Evolutionary conservation across 1,139 yeast species (phyloP), one percentile per base, ranked within the genome.

Genomic region (Taphrina betulina): DNA sequence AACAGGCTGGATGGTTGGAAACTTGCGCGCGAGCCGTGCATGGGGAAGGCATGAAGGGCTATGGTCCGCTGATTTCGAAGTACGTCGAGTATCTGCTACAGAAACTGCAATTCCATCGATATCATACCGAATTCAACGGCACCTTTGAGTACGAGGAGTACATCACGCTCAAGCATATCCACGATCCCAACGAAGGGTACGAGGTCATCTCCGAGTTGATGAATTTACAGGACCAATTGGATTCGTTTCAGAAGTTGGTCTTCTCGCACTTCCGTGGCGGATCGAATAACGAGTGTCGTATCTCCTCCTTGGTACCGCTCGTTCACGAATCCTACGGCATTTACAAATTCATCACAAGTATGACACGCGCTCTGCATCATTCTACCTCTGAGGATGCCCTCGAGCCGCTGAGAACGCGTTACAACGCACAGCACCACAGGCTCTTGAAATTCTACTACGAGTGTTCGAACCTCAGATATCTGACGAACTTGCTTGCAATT

Each of bases 121-220:
- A 79, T 60, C 95, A 92, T 66, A 82, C 88, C 12, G 95, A 90
- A 1, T 92, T 90, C 72, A 90, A 86, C 67, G 97, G 97, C 19
- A 89, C 90, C 44, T 92, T 92, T 71, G 98, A 92, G 68, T 92
- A 92, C 67, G 95, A 89, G 68, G 98, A 92, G 67, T 92, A 90
- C 67, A 82, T 90, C 42, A 87, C 96, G 1, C 76, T 92, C 63
- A 79, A 89, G 60, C 83, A 90, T 2, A 95, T 88, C 36, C 84
- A 87, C 66, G 96, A 92, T 67, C 96, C 96, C 2, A 90, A 92
- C 67, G 96, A 89, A 71, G 97, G 63, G 2, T 92, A 86, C 67
- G 96, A 90, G 66, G 82, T 95, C 1, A 81, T 90, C 62, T 71
- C 88, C 62, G 96, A 88, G 67, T 74, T 92, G 65, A 84, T 89